These are phyloP conservation scores for Solanum bukasovii DNA, from an alignment of 257 asterid genomes.

Conservation along the genomic window DNA sequence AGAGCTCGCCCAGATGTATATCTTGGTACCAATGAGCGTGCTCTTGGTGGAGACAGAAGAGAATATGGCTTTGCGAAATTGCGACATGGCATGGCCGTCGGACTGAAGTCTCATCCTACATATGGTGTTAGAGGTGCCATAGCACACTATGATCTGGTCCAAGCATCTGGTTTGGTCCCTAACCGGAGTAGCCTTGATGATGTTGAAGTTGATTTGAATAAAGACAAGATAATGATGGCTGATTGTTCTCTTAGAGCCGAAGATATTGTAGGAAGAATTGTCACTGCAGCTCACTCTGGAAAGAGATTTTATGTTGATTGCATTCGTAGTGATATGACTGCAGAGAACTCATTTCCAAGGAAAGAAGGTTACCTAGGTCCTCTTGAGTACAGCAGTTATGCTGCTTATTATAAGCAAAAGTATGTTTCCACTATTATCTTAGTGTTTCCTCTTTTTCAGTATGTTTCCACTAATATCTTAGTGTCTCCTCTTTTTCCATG, in stretches of 20 bases:
- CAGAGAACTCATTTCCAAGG: slow-evolving; percentile 93
- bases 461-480: slow-evolving; percentile 16
- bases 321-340: slow-evolving; percentile 83
- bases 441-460: slow-evolving; percentile 24
- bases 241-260: slow-evolving; percentile 59
- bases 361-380: slow-evolving; percentile 99
- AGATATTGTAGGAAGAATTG: slow-evolving; percentile 67
- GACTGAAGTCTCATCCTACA: slow-evolving; percentile 83
- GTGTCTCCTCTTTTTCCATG: slow-evolving; percentile 6
- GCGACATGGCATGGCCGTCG: slow-evolving; percentile 74
- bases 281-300: slow-evolving; percentile 99
- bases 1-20: slow-evolving; percentile 97
- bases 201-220: slow-evolving; percentile 19
- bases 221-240: slow-evolving; percentile 68
- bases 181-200: slow-evolving; percentile 34
- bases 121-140: slow-evolving; percentile 97
- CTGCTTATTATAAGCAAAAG: slow-evolving; percentile 97
- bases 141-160: slow-evolving; percentile 87
- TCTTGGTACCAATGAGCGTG: slow-evolving; percentile 92
- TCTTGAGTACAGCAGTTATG: slow-evolving; percentile 88
- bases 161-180: slow-evolving; percentile 87
- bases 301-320: slow-evolving; percentile 97
- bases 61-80: slow-evolving; percentile 95
- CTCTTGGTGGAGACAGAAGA: slow-evolving; percentile 90
- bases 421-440: slow-evolving; percentile 22